Evolutionary conservation across 2,329 filamentous ascomycete genomes (phyloP).

Genomic region (Talaromyces marneffei): DNA sequence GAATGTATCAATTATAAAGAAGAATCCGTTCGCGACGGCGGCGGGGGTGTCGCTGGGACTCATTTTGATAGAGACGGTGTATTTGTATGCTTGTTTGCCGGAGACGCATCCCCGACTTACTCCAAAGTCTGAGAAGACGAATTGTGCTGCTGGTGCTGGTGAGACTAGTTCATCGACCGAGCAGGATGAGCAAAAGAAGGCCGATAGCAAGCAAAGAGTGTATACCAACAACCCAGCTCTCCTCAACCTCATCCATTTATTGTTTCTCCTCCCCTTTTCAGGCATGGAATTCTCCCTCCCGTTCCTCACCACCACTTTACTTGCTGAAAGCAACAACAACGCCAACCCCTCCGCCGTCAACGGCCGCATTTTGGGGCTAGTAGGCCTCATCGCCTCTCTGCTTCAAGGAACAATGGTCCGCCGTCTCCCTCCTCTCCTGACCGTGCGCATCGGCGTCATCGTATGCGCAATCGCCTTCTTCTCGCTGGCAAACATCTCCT

Average conservation of each 20-base stretch:
- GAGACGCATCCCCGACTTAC: conserved; percentile 66
- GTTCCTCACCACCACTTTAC: conserved; percentile 93
- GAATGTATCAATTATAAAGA: conserved; percentile 67
- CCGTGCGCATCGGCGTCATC: conserved; percentile 71
- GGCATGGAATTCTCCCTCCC: conserved; percentile 97
- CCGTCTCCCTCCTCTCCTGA: conserved; percentile 71
- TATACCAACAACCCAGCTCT: conserved; percentile 77
- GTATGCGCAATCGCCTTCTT: conserved; percentile 75
- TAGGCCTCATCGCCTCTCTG: conserved; percentile 85
- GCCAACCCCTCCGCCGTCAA: conserved; percentile 61
- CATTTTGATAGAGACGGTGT: conserved; percentile 80
- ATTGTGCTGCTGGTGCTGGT: conserved; percentile 14
- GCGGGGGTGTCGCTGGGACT: conserved; percentile 80
- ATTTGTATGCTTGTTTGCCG: conserved; percentile 76
- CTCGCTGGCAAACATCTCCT: conserved; percentile 64
- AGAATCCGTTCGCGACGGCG: conserved; percentile 90
- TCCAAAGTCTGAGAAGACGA: conserved; percentile 30
- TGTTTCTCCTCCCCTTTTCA: conserved; percentile 93
- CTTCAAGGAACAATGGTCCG: conserved; percentile 89
- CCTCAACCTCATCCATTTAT: conserved; percentile 79
- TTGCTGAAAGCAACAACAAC: conserved; percentile 50
- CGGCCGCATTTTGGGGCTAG: conserved; percentile 79
- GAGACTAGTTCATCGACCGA: conserved; percentile 7
- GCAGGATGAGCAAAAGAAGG: conserved; percentile 18
- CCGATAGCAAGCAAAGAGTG: conserved; percentile 23